Percentiles rank a stretch among this genome's conserved stretches.
Conservation (phyloP, 148 eudicot species). For the Chenopodium suecicum region DNA sequence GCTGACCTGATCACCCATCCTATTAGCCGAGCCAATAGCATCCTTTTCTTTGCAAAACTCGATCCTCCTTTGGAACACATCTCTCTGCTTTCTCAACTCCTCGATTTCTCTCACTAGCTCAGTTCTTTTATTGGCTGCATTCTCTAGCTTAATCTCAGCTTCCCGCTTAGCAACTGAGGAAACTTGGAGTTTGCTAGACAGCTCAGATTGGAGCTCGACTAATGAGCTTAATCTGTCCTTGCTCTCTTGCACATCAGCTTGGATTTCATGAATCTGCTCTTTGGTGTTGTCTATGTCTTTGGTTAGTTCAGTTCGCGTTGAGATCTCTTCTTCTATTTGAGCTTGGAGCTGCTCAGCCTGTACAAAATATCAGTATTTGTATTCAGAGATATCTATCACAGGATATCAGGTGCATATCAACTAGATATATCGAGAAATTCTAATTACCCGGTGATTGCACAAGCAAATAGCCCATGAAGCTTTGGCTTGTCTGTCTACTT, state of each 20-base stretch:
- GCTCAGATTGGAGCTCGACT: conserved; percentile 57
- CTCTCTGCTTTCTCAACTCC: conserved; percentile 60
- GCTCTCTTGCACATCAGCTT: conserved; percentile 48
- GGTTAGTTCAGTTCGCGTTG: conserved; percentile 37
- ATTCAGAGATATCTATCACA: too few species aligned
- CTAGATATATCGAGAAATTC: background rate
- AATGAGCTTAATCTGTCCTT: conserved; percentile 56
- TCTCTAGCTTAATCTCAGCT: conserved; percentile 49
- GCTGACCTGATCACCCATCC: conserved; percentile 30
- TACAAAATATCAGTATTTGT: background rate
- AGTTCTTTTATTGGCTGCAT: conserved; percentile 36
- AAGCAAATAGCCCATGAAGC: conserved; percentile 69
- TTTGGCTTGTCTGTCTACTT: conserved; percentile 52
- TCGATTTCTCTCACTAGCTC: conserved; percentile 63
- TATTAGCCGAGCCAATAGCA: conserved; percentile 56
- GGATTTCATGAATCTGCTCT: conserved; percentile 52
- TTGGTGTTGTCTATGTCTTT: conserved; percentile 45
- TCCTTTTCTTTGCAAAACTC: conserved; percentile 77
- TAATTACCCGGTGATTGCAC: conserved; percentile 59
- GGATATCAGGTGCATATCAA: background rate
- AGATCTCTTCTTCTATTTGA: conserved; percentile 37
- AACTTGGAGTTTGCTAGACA: conserved; percentile 52
- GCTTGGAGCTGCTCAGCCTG: conserved; percentile 62
- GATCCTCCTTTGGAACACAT: conserved; percentile 62
- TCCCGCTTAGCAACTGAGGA: conserved; percentile 41